These are phyloP conservation scores for Calonectria pseudoreteaudii DNA, from an alignment of 2,329 filamentous ascomycete species.

Conservation along the genomic window DNA sequence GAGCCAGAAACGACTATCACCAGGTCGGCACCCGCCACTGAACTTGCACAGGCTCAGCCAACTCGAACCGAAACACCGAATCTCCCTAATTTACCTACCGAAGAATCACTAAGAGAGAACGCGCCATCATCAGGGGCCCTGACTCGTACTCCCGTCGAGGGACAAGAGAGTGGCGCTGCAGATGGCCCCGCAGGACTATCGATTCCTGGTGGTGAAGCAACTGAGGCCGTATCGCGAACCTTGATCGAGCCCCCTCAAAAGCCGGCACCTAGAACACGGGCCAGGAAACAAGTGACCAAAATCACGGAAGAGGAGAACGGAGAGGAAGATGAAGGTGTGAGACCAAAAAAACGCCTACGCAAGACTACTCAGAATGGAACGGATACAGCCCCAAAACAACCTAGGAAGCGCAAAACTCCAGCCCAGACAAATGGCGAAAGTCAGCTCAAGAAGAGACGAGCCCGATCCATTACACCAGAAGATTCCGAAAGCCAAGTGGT, in stretches of 20 bases:
- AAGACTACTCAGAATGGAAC: constrained; percentile 43
- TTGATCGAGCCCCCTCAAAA: constrained; percentile 23
- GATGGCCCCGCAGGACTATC: constrained; percentile 32
- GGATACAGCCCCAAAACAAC: constrained; percentile 31
- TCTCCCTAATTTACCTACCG: background rate
- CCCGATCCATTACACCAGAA: constrained; percentile 69
- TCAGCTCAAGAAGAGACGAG: constrained; percentile 46
- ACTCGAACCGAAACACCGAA: background rate
- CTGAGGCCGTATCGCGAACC: constrained; percentile 21
- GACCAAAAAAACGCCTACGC: constrained; percentile 49
- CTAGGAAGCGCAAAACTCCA: constrained; percentile 45
- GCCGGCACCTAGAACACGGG: constrained; percentile 31
- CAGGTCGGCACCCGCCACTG: constrained; percentile 18
- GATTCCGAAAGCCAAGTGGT: constrained; percentile 73
- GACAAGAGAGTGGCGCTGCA: constrained; percentile 24
- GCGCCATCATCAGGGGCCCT: background rate
- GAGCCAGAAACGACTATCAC: constrained; percentile 1
- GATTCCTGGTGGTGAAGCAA: constrained; percentile 16
- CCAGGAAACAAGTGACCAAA: constrained; percentile 31
- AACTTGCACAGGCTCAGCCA: constrained; percentile 21
- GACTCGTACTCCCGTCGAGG: constrained; percentile 29
- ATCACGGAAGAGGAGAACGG: constrained; percentile 27
- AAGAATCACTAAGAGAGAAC: background rate
- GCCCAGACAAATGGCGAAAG: constrained; percentile 37
- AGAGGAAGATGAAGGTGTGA: constrained; percentile 32